These are phyloP conservation scores for Calycina herbarum DNA, from an alignment of 2,329 filamentous ascomycete species.

Conservation along the genomic window DNA sequence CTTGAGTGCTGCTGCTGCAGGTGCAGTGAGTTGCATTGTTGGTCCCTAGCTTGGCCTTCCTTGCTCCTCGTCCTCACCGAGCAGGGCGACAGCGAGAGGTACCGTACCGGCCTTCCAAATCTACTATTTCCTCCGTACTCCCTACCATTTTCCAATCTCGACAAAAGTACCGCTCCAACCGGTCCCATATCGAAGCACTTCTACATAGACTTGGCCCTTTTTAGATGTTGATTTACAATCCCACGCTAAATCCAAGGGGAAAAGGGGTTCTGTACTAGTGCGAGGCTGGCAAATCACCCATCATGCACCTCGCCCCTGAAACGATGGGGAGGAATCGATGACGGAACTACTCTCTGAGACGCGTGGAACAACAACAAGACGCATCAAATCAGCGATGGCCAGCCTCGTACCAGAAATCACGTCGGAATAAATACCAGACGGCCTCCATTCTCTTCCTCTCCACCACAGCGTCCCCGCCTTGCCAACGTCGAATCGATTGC, in stretches of 20 bases:
- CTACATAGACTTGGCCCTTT: not conserved
- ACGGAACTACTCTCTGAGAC: not conserved
- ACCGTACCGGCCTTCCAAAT: not conserved
- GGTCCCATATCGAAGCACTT: not conserved
- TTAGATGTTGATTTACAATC: not conserved
- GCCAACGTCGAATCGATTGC: not conserved
- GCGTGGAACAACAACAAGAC: not conserved
- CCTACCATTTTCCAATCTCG: not conserved
- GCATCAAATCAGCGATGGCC: not conserved
- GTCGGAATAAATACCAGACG: conserved; percentile 5
- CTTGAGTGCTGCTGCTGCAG: conserved; percentile 1
- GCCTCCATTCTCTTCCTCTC: not conserved
- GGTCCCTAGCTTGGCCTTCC: not conserved
- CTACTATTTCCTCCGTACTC: not conserved
- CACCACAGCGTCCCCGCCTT: not conserved
- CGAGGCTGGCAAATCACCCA: conserved; percentile 1
- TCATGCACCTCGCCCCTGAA: not conserved
- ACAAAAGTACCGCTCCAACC: not conserved
- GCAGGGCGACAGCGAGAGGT: not conserved
- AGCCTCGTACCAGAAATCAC: not conserved
- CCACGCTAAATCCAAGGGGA: not conserved
- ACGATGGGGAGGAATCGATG: conserved; percentile 3
- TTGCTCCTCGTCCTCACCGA: not conserved
- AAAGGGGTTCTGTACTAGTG: not conserved
- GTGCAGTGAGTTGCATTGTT: conserved; percentile 1